A percentile compares a stretch with the other conserved stretches of the same genome.
These are phyloP conservation scores for Isabelozyma rhagii DNA, from an alignment of 805 yeast genomes.

Conservation along the genomic window DNA sequence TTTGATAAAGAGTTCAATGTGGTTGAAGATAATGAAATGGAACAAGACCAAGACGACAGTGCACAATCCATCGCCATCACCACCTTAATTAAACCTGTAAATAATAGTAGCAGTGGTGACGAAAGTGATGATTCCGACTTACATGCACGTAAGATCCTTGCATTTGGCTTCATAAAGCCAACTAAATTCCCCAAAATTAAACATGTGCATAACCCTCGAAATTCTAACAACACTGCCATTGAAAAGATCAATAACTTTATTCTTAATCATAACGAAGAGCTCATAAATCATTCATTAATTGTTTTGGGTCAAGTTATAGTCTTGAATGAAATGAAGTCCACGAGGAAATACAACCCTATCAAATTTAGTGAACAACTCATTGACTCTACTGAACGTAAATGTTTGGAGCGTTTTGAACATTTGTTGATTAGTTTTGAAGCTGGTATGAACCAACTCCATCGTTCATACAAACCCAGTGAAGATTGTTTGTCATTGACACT, in stretches of 20 bases:
- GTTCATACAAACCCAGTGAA: neutral
- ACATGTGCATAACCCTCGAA: neutral
- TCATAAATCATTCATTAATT: conserved; percentile 10
- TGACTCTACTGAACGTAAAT: conserved; percentile 6
- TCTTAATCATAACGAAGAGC: neutral
- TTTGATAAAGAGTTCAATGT: conserved; percentile 17
- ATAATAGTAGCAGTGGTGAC: neutral
- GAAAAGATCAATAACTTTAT: neutral
- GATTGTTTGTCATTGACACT: conserved; percentile 1
- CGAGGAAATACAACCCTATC: neutral
- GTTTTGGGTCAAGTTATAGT: conserved; percentile 15
- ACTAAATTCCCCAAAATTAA: neutral
- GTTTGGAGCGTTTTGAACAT: conserved; percentile 11
- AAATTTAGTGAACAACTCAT: neutral
- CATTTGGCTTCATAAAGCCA: neutral
- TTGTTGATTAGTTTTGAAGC: conserved; percentile 6
- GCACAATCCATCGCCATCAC: neutral
- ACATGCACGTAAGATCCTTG: neutral
- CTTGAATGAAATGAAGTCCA: conserved; percentile 7
- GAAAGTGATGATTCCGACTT: neutral
- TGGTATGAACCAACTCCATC: neutral
- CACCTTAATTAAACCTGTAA: neutral
- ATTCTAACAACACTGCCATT: neutral
- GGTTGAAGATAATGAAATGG: conserved; percentile 7
- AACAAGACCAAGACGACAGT: conserved; percentile 1